Evolutionary conservation across 1,284 basidiomycete species (phyloP), one percentile per base, ranked within the genome.

Genomic region (Irpex sp.): DNA sequence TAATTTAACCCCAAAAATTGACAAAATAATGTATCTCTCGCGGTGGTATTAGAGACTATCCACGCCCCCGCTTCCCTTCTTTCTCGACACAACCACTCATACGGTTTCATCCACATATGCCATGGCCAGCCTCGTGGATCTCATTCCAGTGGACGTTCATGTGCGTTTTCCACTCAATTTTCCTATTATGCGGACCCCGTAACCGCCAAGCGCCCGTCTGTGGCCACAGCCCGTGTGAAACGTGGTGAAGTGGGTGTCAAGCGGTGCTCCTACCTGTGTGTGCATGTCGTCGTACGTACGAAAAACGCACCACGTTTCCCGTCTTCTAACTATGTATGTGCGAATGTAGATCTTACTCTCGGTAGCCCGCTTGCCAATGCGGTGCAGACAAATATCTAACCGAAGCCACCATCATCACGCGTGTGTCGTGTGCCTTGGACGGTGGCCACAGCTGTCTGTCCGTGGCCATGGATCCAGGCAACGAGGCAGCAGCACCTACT

Each of bases 121-220:
- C n/a, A 33, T 55, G 21, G 13, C 53, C 19, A 33, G 53, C 53
- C 53, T 55, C 53, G 53, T 55, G 53, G 53, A 55, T 55, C 53
- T 55, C 53, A 55, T 55, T 11, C 9, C 19, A 26, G 9, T 9
- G 9, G 49, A 9, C 49, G 21, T 26, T 26, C 49, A 51, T 51
- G 21, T 17, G 53, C 33, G 9, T 55, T 55, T 35, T 55, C 26
- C 33, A 55, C 53, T 33, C n/a, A 51, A 33, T 33, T 51, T 51
- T 51, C 21, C 49, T 51, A 26, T 19, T 19, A 26, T 17, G 49
- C 21, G 26, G 53, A 55, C 53, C 53, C 53, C 53, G 53, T 7
- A 55, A 55, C 53, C 26, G 9, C n/a, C 15, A 8, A 35, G 53
- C 8, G 7, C 7, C 19, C 3, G 7, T 11, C 9, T 31, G 26